Evolutionary conservation across 2,329 filamentous ascomycete genomes (phyloP).

Genomic region (Diatrype stigma): DNA sequence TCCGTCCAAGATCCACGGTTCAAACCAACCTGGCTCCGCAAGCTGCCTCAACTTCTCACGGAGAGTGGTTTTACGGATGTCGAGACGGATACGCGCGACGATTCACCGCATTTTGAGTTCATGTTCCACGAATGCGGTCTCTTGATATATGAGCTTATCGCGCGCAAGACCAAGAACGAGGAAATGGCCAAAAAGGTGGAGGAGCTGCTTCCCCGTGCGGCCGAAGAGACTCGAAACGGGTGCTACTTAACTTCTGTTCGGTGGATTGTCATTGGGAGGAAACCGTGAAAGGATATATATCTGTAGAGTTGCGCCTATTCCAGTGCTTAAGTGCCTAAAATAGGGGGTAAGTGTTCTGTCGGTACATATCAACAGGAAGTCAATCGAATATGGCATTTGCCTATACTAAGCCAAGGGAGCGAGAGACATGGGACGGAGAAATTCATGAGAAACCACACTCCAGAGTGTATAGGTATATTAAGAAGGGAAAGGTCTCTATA

Average conservation of each 20-base stretch:
- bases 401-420: no score
- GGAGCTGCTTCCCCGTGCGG: conserved; percentile 10
- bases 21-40: conserved; percentile 6
- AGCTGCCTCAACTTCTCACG: conserved; percentile 5
- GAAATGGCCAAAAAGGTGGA: conserved; percentile 9
- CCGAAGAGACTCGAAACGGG: conserved; percentile 11
- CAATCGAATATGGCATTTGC: no score
- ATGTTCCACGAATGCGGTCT: conserved; percentile 9
- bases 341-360: no score
- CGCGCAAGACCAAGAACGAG: conserved; percentile 17
- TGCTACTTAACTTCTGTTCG: conserved; percentile 4
- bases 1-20: conserved; percentile 3
- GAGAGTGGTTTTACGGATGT: conserved; percentile 9
- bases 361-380: no score
- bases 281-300: no score
- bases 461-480: no score
- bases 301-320: no score
- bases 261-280: conserved; percentile 6
- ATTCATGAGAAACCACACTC: no score
- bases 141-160: conserved; percentile 19
- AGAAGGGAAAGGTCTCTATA: no score
- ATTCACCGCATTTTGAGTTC: conserved; percentile 6
- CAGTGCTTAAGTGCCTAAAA: no score
- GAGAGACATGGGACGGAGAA: no score
- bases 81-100: conserved; percentile 5